Evolutionary conservation across 73 alveolate genomes (phyloP), one percentile per base, ranked within the genome.

Genomic region (Urostyla sp.): DNA sequence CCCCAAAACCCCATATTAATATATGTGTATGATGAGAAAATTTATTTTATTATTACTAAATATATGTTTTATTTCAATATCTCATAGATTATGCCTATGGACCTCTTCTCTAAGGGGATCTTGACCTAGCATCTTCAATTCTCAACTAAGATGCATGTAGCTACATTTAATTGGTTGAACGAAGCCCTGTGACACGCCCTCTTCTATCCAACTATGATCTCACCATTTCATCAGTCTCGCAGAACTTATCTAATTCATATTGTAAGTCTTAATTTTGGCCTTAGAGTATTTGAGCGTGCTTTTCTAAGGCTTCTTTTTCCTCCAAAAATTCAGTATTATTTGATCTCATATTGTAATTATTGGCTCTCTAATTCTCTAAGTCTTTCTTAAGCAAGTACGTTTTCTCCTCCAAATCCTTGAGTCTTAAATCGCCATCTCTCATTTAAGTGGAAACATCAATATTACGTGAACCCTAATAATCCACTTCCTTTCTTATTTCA

Each of bases 191-290:
- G 32, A 78, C 80, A 60, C 89, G 37, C 63, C 75, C 75, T 16
- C 89, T 18, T 37, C 59, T 56, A 35, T 78, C 89, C 18, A 78
- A 72, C 20, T 52, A 28, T 4, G 40, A 34, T 78, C 89, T 78
- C 18, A 78, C 44, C 26, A 10, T 11, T 37, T 73, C 73, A 45
- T 78, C 89, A 60, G 89, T 78, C 44, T 78, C 81, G 34, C 74
- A 72, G 75, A 78, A 78, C 34, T 72, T 60, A 26, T 78, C 89
- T 7, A 78, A 24, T 37, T 78, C 89, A 45, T 74, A 4, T n/a
- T 59, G 37, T 18, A 66, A 23, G 61, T 66, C 80, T 40, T 31
- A 43, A 27, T 66, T 66, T 44, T 66, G 28, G 37, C 28, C 44
- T 13, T 18, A 13, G 3, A 66, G 30, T 11, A 66, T 54, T 7